Evolutionary conservation across 1,284 basidiomycete genomes (phyloP), one percentile per base, ranked within the genome.

Genomic region (Fomitopsis pinicola): DNA sequence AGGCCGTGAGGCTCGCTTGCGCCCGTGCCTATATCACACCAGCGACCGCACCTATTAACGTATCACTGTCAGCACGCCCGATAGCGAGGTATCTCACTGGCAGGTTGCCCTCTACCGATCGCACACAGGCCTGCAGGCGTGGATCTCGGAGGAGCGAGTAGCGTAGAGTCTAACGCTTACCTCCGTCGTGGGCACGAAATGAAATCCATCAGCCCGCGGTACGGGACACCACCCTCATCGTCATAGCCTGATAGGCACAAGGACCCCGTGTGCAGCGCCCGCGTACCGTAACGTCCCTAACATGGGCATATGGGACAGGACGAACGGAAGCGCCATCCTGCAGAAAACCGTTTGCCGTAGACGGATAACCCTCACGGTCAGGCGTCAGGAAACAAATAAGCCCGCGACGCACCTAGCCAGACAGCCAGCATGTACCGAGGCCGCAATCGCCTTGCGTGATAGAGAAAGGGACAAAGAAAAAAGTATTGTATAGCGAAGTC

Each of bases 401-500:
- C 7, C n/a, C 42, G n/a, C 42, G 42, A n/a, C 15, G n/a, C 42
- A 40, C 12, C 14, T 40, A 4, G 38, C 38, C 38, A 40, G 30
- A 5, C 6, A 3, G 38, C 9, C 4, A 40, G 12, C 9, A 40
- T 15, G 12, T 9, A n/a, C 40, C 40, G 40, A 15, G n/a, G 42
- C 15, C 42, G 42, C 42, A 45, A 22, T 22, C 22, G 48, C 28
- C 38, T 40, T 40, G 28, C 28, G 12, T 30, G 28, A 50, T 6
- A 10, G 48, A 50, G 28, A 6, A 26, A 50, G 48, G 28, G 46
- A 22, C 48, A 30, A 50, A 53, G n/a, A 17, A 2, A 36, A 54
- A 54, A 38, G 33, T 54, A 54, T 54, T 54, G 52, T 54, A 54
- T 54, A 54, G 52, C 17, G 52, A 54, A 54, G 52, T 19, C 36